These are phyloP conservation scores for Euphorbia tirucalli DNA, from an alignment of 345 rosid species.

Conservation along the genomic window DNA sequence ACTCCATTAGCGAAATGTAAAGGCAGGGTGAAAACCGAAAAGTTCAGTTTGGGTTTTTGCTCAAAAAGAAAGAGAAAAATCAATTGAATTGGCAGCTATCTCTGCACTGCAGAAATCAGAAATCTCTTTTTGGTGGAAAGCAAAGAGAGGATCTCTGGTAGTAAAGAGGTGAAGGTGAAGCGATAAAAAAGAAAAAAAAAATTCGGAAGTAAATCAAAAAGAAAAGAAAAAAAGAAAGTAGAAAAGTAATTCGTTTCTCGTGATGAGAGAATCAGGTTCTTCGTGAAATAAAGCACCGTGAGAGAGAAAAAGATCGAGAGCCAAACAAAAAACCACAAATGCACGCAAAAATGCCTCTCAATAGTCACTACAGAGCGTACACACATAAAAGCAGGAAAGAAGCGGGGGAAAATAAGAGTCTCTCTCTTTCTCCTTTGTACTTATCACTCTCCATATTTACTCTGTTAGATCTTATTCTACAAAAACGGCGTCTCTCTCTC, in stretches of 20 bases:
- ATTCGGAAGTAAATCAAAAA: background rate
- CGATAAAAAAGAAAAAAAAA: background rate
- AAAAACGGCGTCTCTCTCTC: no score
- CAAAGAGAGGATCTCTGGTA: no score
- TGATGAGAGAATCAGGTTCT: constrained; percentile 84
- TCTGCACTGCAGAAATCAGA: constrained; percentile 23
- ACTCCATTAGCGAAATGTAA: no score
- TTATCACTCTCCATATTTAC: background rate
- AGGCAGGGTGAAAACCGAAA: constrained; percentile 22
- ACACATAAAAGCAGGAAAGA: background rate
- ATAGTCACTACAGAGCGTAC: constrained; percentile 3
- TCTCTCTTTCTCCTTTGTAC: no score
- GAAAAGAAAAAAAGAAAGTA: constrained; percentile 22
- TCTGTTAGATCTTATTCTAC: background rate
- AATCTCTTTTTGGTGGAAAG: constrained; percentile 16
- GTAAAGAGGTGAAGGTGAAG: no score
- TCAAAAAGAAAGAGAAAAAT: constrained; percentile 25
- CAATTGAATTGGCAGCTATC: constrained; percentile 25
- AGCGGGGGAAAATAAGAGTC: constrained; percentile 11
- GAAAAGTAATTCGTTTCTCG: constrained; percentile 57
- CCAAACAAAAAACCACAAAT: background rate
- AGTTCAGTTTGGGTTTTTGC: constrained; percentile 24
- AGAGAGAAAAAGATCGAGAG: constrained; percentile 6
- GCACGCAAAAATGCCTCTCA: constrained; percentile 13
- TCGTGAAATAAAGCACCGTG: constrained; percentile 46